These are phyloP conservation scores for Rasamsonia emersonii DNA, from an alignment of 2,329 filamentous ascomycete genomes.

Conservation along the genomic window DNA sequence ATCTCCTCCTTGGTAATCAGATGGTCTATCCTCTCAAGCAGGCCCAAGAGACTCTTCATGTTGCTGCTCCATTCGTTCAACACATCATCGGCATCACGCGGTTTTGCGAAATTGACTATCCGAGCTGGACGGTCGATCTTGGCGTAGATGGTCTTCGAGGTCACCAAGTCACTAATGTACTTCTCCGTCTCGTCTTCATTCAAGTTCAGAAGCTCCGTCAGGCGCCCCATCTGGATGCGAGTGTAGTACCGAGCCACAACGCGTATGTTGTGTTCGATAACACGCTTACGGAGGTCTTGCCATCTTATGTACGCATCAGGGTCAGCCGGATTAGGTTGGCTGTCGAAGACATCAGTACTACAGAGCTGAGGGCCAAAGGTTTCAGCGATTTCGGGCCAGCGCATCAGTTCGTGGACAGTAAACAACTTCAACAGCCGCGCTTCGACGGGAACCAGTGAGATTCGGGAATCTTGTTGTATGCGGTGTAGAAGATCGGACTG, in stretches of 20 bases:
- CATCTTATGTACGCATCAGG: conserved; percentile 77
- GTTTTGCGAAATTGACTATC: conserved; percentile 90
- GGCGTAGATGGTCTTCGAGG: conserved; percentile 94
- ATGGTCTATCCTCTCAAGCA: conserved; percentile 88
- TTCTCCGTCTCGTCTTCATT: conserved; percentile 95
- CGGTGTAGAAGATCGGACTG: conserved; percentile 95
- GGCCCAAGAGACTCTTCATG: conserved; percentile 84
- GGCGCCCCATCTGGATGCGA: conserved; percentile 81
- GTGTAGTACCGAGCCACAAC: conserved; percentile 99
- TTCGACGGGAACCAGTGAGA: conserved; percentile 67
- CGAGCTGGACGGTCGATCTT: conserved; percentile 92
- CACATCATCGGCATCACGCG: conserved; percentile 87
- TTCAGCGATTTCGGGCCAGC: conserved; percentile 88
- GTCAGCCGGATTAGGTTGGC: conserved; percentile 56
- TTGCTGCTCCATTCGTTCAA: conserved; percentile 98
- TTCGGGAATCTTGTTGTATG: conserved; percentile 76
- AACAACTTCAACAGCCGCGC: conserved; percentile 86
- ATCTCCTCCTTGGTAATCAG: conserved; percentile 99
- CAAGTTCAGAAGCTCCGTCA: conserved; percentile 85
- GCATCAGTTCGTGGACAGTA: conserved; percentile 93
- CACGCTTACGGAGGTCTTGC: conserved; percentile 92
- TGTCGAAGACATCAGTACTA: conserved; percentile 81
- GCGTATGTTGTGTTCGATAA: conserved; percentile 98
- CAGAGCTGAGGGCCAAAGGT: conserved; percentile 83
- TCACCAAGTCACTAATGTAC: conserved; percentile 96